Conservation (phyloP, 306 rosid species). For the Calophaca sinica region DNA sequence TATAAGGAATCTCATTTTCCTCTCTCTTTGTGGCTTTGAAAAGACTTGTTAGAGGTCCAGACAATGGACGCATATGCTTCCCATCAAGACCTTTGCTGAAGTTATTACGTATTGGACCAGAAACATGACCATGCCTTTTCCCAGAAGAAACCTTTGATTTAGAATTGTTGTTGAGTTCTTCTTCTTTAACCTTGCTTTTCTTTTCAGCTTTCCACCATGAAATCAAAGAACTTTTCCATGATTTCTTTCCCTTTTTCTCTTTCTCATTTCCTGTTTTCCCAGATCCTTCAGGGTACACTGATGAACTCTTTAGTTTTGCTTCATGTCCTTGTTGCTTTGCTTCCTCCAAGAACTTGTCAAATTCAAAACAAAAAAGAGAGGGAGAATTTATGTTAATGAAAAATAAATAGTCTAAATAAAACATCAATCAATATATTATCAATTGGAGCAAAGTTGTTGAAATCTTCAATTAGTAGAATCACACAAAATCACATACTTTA, state of each 20-base stretch:
- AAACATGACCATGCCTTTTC: constrained; percentile 53
- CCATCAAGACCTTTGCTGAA: constrained; percentile 31
- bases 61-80: constrained; percentile 50
- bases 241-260: constrained; percentile 61
- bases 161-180: constrained; percentile 43
- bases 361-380: neutral
- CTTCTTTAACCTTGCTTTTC: constrained; percentile 48
- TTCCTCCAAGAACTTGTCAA: constrained; percentile 80
- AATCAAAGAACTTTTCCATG: constrained; percentile 70
- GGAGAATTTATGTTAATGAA: neutral
- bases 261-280: constrained; percentile 46
- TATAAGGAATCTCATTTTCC: constrained; percentile 61
- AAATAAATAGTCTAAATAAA: neutral
- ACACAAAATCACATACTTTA: neutral
- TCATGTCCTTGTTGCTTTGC: constrained; percentile 63
- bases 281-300: constrained; percentile 56
- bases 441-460: no score
- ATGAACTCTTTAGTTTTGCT: constrained; percentile 51
- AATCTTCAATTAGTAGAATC: no score
- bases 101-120: constrained; percentile 68
- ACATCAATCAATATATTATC: neutral
- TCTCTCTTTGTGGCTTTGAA: constrained; percentile 57
- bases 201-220: constrained; percentile 80
- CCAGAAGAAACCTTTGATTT: constrained; percentile 41
- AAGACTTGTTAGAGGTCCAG: constrained; percentile 69